Evolutionary conservation across 108 stramenopile species (phyloP), one percentile per base, ranked within the genome.

Genomic region (Nitzschia sp.): DNA sequence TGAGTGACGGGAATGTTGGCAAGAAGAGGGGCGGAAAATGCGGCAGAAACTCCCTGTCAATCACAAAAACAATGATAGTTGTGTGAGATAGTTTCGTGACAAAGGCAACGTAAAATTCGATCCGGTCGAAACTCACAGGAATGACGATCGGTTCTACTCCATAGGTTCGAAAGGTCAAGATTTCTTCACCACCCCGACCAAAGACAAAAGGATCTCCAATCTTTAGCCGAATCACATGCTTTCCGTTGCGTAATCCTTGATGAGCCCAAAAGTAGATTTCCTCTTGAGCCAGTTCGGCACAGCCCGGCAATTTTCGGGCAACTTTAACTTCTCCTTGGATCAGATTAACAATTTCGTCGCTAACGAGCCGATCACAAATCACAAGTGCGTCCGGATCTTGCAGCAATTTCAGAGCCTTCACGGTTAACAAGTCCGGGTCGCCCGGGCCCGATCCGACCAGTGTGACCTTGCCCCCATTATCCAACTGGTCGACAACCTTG

Each of bases 161-260:
- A 58, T 79, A 87, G 4, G 78, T 38, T 54, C 98, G 89, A 72
- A 97, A 98, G 53, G 83, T 85, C 8, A 97, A 55, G 0, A 99
- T 87, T 80, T 99, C 98, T 75, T 99, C 98, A 30, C 96, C 98
- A 0, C 97, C 98, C 46, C 98, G 59, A 19, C 97, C 98, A 76
- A 98, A 99, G 2, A 99, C 90, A 72, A 98, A 98, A 24, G 98
- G 98, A 76, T 99, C 98, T 2, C 98, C 98, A 77, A 98, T 98
- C 84, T 99, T 99, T n/a, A 99, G 74, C 27, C 98, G 90, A 9
- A 98, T 86, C 2, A 99, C 98, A 64, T 96, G 87, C 48, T 83
- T 83, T 2, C 97, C 97, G 13, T 71, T 75, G 4, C 62, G 57
- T 34, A 97, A 54, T 0, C 91, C 97, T 61, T 94, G 90, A 54